Evolutionary conservation across 768 basidiomycete species (phyloP).

Genomic region (Amanita jacksonii): DNA sequence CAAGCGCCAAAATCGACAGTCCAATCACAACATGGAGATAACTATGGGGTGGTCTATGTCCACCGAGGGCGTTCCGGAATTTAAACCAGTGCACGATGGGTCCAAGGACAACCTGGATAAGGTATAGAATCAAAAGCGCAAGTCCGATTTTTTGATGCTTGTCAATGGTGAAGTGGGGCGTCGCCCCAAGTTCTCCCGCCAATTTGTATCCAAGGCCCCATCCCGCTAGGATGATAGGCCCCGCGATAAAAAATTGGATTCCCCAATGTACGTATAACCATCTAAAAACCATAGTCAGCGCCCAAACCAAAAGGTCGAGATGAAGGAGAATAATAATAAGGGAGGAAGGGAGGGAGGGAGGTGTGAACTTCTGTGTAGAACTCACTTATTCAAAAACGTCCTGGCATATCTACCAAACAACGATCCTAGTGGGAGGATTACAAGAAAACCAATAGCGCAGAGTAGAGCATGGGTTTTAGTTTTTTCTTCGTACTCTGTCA

Average conservation of each 20-base stretch:
- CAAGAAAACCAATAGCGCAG: constrained; percentile 41
- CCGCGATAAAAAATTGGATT: constrained; percentile 40
- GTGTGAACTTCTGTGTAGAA: constrained; percentile 5
- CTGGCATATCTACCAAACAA: constrained; percentile 45
- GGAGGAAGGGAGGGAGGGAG: too few relatives aligned
- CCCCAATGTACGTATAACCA: constrained; percentile 44
- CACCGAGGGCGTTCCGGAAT: constrained; percentile 24
- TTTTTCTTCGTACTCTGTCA: constrained; percentile 23
- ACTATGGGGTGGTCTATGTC: constrained; percentile 39
- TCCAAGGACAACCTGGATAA: constrained; percentile 40
- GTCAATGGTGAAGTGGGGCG: constrained; percentile 27
- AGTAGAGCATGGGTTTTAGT: constrained; percentile 42
- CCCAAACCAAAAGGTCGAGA: too few relatives aligned
- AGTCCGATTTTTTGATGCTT: constrained; percentile 42
- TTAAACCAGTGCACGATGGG: constrained; percentile 45
- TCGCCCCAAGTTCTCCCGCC: constrained; percentile 19
- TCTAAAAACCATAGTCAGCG: constrained; percentile 18
- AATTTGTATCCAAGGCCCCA: constrained; percentile 34
- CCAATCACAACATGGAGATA: constrained; percentile 49
- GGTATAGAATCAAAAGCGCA: constrained; percentile 43
- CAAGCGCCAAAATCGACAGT: constrained; percentile 41
- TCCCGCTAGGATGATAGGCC: constrained; percentile 44
- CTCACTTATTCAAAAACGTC: constrained; percentile 38
- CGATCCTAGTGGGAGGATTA: constrained; percentile 49
- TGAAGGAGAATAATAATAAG: too few relatives aligned